phyloP scores from a whole-genome alignment of 2,329 filamentous ascomycete species.

The Simplicillium sp. region DNA sequence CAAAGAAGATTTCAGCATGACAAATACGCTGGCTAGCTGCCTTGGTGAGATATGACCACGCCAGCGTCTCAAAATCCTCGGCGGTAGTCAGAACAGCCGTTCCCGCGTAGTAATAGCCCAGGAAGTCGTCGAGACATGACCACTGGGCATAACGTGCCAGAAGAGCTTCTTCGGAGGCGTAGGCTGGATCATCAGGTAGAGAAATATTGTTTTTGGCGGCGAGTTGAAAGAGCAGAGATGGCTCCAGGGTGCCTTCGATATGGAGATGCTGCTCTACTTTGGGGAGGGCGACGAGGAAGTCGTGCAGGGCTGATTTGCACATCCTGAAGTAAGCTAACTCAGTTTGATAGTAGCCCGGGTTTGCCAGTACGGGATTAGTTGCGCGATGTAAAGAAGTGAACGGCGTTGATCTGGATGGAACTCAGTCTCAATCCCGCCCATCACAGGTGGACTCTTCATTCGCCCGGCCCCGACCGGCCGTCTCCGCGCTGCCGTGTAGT shows the following conservation, averaged over 20 bases:
- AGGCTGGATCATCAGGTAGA: conserved; percentile 55
- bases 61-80: conserved; percentile 63
- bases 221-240: conserved; percentile 59
- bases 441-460: too few relatives aligned
- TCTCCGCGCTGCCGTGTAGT: too few relatives aligned
- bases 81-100: conserved; percentile 58
- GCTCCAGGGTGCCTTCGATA: conserved; percentile 66
- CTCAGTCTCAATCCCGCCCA: too few relatives aligned
- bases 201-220: conserved; percentile 56
- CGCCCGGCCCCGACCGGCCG: too few relatives aligned
- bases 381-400: too few relatives aligned
- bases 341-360: too few relatives aligned
- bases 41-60: conserved; percentile 60
- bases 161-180: conserved; percentile 49
- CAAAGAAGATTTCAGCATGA: conserved; percentile 74
- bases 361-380: too few relatives aligned
- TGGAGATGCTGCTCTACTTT: conserved; percentile 81
- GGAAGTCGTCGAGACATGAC: conserved; percentile 65
- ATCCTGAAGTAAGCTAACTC: too few relatives aligned
- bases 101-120: conserved; percentile 69
- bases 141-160: conserved; percentile 57
- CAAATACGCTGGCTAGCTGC: conserved; percentile 56
- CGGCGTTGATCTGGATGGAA: too few relatives aligned
- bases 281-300: conserved; percentile 55
- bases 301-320: conserved; percentile 41